Base-by-base conservation (phyloP, 192 early-diverging fungal species). In the Backusella tuberculispora region DNA sequence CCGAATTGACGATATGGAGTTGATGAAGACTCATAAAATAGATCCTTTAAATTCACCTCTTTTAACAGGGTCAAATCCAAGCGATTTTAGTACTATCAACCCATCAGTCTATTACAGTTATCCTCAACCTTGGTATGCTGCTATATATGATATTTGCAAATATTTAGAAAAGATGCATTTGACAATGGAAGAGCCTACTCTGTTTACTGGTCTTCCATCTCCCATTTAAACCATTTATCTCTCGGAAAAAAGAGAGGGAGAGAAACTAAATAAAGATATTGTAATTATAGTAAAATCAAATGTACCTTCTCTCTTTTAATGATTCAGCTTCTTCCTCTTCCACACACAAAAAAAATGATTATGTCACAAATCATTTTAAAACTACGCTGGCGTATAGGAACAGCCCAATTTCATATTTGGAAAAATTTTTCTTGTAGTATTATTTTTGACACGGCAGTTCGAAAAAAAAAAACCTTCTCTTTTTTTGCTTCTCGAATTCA, bases 401-500 rank as follows among this genome's bases (percentile, higher is more conserved):
- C 26, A 24, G 21, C 10, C 4, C 10, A 60, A 60, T 60, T 60
- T 60, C 53, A 60, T 26, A 60, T 26, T 12, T 60, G 21, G 53
- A 60, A 60, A 60, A 60, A 21, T 60, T 60, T 60, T 60, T 50
- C 48, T 56, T 56, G 50, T 56, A 56, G 50, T 56, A 56, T 66
- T 66, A 66, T 67, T 67, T 43, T 42, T 67, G 66, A 24, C n/a
- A 9, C 37, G 24, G 40, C 40, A 17, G 41, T 9, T 19, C 8
- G 38, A 42, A 41, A n/a, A 24, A 67, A 67, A 69, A 69, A 47
- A 45, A 21, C 68, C 46, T 47, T 68, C 66, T 68, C 47, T 75
- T 68, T 68, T 53, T 75, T 68, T 67, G 63, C 48, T 68, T 67
- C 74, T 75, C 48, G 74, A 64, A 66, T 74, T 74, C 65, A 60